Evolutionary conservation across 805 yeast species (phyloP).

Genomic region (Candida tallmaniae): DNA sequence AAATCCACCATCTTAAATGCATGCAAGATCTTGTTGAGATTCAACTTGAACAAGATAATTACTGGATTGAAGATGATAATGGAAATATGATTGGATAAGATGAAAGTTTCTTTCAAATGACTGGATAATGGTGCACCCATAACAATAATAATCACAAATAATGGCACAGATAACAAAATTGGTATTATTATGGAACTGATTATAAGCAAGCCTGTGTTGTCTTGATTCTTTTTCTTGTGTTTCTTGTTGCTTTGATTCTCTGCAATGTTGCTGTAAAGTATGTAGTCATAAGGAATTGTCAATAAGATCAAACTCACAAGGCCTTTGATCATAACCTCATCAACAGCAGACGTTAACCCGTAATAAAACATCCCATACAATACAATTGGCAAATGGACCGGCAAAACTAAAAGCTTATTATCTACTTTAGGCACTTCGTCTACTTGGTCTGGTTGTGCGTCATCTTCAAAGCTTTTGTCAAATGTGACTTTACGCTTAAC

Average conservation of each 20-base stretch:
- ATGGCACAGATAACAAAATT: constrained; percentile 30
- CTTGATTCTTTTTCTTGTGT: constrained; percentile 6
- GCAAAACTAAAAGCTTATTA: constrained; percentile 16
- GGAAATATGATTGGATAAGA: constrained; percentile 60
- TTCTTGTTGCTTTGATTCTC: constrained; percentile 1
- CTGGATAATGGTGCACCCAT: constrained; percentile 79
- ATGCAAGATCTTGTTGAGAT: constrained; percentile 32
- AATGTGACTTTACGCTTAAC: constrained; percentile 13
- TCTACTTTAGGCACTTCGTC: constrained; percentile 7
- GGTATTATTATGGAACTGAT: constrained; percentile 27
- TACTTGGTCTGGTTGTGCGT: constrained; percentile 1
- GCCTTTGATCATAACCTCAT: constrained; percentile 21
- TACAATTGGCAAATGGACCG: constrained; percentile 25
- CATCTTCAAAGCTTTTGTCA: constrained; percentile 7
- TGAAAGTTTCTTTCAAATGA: constrained; percentile 48
- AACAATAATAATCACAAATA: constrained; percentile 45
- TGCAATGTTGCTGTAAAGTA: constrained; percentile 11
- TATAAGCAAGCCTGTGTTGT: constrained; percentile 20
- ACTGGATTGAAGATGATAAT: constrained; percentile 59
- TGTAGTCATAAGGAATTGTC: constrained; percentile 21
- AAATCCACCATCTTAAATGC: constrained; percentile 19
- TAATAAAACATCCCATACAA: constrained; percentile 25
- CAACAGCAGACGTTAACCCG: constrained; percentile 25
- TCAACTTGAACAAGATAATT: constrained; percentile 50
- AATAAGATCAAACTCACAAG: constrained; percentile 18